Evolutionary conservation across 2,329 filamentous ascomycete species (phyloP), one percentile per base, ranked within the genome.

Genomic region (Tolypocladium endophyticum): DNA sequence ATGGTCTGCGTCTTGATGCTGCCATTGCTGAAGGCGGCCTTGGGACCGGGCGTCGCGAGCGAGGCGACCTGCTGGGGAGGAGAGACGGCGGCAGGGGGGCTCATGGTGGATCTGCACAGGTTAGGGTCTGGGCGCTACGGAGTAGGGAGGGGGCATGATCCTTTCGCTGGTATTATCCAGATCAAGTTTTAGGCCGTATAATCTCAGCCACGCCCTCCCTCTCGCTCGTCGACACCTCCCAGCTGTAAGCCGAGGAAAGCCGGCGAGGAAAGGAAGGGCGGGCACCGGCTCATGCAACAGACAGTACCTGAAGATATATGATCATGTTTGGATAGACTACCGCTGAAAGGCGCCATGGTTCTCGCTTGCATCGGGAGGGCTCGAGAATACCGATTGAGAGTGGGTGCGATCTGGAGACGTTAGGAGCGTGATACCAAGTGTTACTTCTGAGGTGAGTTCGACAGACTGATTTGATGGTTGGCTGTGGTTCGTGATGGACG

Each of bases 151-250:
- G 79, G 83, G 90, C 90, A 96, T 95, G 91, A 94, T 96, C 88
- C 92, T 96, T 94, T 92, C 92, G 92, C 92, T 92, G 89, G 90
- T 90, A 94, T 94, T 93, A 93, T 92, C 90, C 89, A 90, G 89
- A 92, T 93, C 90, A 93, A 93, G 89, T 93, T 91, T 66, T 79
- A 81, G 80, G 87, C 90, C 89, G 90, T 94, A 88, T 94, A 86
- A 86, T 94, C 89, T 93, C 87, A 90, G 73, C 74, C 71, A 70
- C 72, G 62, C 61, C 61, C 69, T 61, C 66, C 66, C 62, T 43
- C 53, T 20, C 20, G 23, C 38, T 7, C 50, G 20, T 6, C 25
- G 25, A 45, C 20, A 8, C 28, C 47, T 18, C 23, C 1, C 23
- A 23, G 38, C 39, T 43, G 28, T 7, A 38, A 11, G 9, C 39